These are phyloP conservation scores for Sophora flavescens DNA, from an alignment of 306 rosid genomes.

Conservation along the genomic window DNA sequence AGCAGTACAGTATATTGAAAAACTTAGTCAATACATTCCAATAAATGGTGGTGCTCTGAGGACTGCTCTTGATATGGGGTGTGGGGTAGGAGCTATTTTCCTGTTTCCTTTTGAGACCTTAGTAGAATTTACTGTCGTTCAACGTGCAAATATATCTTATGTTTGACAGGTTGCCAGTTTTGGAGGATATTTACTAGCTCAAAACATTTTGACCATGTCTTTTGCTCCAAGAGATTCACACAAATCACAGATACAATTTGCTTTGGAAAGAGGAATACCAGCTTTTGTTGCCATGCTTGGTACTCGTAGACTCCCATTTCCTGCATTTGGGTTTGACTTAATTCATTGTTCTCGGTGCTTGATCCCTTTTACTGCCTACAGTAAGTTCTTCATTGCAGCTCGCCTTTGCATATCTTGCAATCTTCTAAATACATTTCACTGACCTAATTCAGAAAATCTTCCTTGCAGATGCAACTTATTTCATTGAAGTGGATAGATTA, in stretches of 20 bases:
- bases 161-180: constrained; percentile 94
- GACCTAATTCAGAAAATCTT: constrained; percentile 46
- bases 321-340: constrained; percentile 90
- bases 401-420: constrained; percentile 32
- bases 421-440: constrained; percentile 22
- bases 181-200: constrained; percentile 84
- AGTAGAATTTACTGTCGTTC: constrained; percentile 29
- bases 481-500: constrained; percentile 92
- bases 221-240: constrained; percentile 99
- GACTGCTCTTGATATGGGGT: constrained; percentile 99
- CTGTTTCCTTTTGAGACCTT: constrained; percentile 29
- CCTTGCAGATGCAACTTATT: constrained; percentile 89
- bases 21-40: constrained; percentile 94
- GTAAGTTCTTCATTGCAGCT: constrained; percentile 62
- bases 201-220: constrained; percentile 81
- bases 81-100: constrained; percentile 76
- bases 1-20: constrained; percentile 90
- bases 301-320: constrained; percentile 94
- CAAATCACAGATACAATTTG: constrained; percentile 96
- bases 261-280: constrained; percentile 95
- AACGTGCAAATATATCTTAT: constrained; percentile 29
- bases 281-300: constrained; percentile 99
- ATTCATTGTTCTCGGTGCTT: constrained; percentile 97
- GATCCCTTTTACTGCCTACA: constrained; percentile 95
- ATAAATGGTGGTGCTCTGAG: constrained; percentile 70